Base-by-base conservation (phyloP, 805 yeast genomes). In the Dipodascus albidus region DNA sequence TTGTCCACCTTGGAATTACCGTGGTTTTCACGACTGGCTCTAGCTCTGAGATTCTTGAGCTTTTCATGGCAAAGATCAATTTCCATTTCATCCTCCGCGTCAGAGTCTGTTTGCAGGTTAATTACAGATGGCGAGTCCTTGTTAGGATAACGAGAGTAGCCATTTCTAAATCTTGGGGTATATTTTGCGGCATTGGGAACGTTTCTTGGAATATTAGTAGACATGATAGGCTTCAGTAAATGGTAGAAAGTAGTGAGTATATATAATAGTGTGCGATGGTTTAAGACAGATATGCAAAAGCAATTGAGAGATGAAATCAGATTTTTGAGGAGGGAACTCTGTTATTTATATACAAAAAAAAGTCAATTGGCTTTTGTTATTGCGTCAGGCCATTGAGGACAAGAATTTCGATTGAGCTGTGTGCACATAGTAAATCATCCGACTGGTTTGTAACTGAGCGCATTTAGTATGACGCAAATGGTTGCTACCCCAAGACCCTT, bases 1-100 rank as follows among this genome's bases (percentile, higher is more conserved):
- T 56, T 53, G 38, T 57, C 54, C 33, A 50, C 55, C 17, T 52
- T 48, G 33, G 52, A 20, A 50, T 51, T 31, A 19, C 44, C 3
- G 44, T 23, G 47, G 31, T 49, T 20, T 38, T 47, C 42, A 33
- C 20, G 47, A 20, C 15, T 15, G 15, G 33, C 44, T 17, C 20
- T 38, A n/a, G 17, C 44, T 38, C 20, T 38, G 17, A 38, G 20
- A 14, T 4, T 14, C 44, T 38, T 38, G 17, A 38, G 44, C n/a
- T 38, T 38, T n/a, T 38, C 44, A 11, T 38, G 44, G 44, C 20
- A 38, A 8, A 38, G 20, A 14, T 17, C 20, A 19, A 38, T 38
- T 38, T 38, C 44, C 44, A 38, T 38, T 38, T 38, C 44, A 14
- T 38, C 44, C 15, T 38, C 44, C 4, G 17, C 44, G 20, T 38